Evolutionary conservation across 495 filamentous ascomycete species (phyloP).

Genomic region (Pyrenopolyporus hunteri): DNA sequence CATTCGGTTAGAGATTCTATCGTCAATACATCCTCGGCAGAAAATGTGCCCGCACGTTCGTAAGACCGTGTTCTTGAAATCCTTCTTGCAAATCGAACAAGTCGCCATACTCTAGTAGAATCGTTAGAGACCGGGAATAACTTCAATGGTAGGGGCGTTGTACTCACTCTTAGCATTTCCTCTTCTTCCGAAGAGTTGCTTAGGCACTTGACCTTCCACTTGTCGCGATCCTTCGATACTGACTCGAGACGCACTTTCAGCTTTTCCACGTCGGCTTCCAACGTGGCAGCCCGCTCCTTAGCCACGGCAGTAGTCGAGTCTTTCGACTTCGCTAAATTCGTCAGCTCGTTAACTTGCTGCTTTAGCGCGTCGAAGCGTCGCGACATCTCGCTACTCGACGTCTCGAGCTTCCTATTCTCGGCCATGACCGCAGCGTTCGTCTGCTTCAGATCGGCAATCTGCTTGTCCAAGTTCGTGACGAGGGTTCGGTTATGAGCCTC

Average conservation of each 20-base stretch:
- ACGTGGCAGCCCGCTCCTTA: slow-evolving; percentile 63
- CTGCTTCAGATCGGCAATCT: slow-evolving; percentile 79
- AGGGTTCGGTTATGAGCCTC: slow-evolving; percentile 67
- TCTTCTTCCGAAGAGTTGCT: slow-evolving; percentile 82
- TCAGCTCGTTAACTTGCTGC: slow-evolving; percentile 76
- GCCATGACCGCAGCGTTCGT: slow-evolving; percentile 67
- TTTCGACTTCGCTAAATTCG: slow-evolving; percentile 71
- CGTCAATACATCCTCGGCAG: slow-evolving; percentile 86
- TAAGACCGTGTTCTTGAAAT: slow-evolving; percentile 92
- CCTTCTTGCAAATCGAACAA: slow-evolving; percentile 85
- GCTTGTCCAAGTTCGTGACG: slow-evolving; percentile 87
- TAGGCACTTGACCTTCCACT: slow-evolving; percentile 78
- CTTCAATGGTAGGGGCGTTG: not conserved
- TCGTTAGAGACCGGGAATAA: slow-evolving; percentile 16
- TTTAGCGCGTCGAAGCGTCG: slow-evolving; percentile 74
- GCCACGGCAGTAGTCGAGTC: slow-evolving; percentile 67
- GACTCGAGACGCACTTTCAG: slow-evolving; percentile 74
- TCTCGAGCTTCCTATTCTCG: slow-evolving; percentile 75
- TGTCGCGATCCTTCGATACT: slow-evolving; percentile 76
- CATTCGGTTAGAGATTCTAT: slow-evolving; percentile 82
- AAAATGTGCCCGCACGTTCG: slow-evolving; percentile 97
- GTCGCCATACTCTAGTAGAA: slow-evolving; percentile 74
- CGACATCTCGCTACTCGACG: slow-evolving; percentile 67
- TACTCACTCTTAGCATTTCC: slow-evolving; percentile 80
- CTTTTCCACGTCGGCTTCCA: slow-evolving; percentile 75